Evolutionary conservation across 257 asterid genomes (phyloP), one percentile per base, ranked within the genome.

Genomic region (Nicotiana benthamiana): DNA sequence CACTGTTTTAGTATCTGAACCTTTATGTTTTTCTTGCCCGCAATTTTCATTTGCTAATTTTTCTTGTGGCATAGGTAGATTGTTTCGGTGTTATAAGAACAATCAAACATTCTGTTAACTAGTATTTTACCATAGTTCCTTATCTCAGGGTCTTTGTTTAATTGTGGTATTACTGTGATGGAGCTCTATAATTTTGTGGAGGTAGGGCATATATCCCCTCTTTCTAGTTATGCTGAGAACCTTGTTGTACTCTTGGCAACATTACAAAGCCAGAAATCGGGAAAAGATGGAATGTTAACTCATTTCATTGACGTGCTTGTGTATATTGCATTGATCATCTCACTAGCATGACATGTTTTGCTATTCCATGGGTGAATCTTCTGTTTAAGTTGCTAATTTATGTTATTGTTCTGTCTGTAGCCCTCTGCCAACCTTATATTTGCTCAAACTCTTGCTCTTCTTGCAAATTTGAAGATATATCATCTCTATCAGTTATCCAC

Each of bases 31-130:
- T 90, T 84, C 83, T 76, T 88, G 89, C 87, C 84, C 79, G 81
- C 86, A 85, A 86, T 86, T 86, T 43, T 86, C 84, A 64, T 89
- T 87, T 53, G 83, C 86, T 84, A 88, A 84, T 87, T 83, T 40
- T 62, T 79, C 85, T 48, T 86, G 86, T 89, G 85, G 83, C 82
- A 80, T 89, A 85, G 96, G 90, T 91, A 65, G 89, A 82, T 86
- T 87, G 84, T 86, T 89, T 85, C 84, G 84, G 52, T 78, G 60
- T 85, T 86, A 85, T 64, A 51, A 67, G 83, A 83, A 75, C 82
- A 87, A 87, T 84, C 85, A 68, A 87, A 82, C 85, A 87, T 91
- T 89, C 85, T 87, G 82, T 89, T 86, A 75, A 85, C 87, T 81
- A 40, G 12, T 40, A 83, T 81, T 89, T 86, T 84, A 86, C 82